Conservation (phyloP, 345 rosid species). For the Populus tremula region DNA sequence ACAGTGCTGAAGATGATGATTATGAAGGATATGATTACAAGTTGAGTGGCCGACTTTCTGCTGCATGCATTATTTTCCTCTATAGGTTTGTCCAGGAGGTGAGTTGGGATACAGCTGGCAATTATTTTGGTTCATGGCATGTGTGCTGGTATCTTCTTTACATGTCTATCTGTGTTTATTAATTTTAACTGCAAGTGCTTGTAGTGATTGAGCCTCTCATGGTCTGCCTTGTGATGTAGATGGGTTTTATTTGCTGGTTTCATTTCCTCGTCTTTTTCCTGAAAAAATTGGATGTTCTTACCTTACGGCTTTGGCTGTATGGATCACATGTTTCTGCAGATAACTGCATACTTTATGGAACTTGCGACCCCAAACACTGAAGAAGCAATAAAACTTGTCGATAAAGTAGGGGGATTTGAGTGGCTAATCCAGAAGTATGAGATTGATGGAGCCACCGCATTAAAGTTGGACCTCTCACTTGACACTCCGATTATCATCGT, state of each 20-base stretch:
- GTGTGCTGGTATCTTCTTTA: too few relatives aligned
- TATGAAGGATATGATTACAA: slow-evolving; percentile 95
- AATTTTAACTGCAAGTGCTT: too few relatives aligned
- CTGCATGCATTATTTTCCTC: slow-evolving; percentile 91
- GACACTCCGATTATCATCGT: slow-evolving; percentile 90
- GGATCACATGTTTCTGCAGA: slow-evolving; percentile 43
- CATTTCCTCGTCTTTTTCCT: background rate
- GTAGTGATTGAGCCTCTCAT: too few relatives aligned
- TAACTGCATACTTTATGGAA: slow-evolving; percentile 87
- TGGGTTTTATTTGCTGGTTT: background rate
- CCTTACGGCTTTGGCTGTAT: background rate
- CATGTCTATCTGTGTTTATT: too few relatives aligned
- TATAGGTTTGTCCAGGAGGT: slow-evolving; percentile 98
- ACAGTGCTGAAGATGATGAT: slow-evolving; percentile 88
- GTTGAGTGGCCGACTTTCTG: slow-evolving; percentile 84
- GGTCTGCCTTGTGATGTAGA: too few relatives aligned
- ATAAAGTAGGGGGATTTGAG: slow-evolving; percentile 98
- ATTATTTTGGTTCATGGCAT: too few relatives aligned
- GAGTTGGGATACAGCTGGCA: slow-evolving; percentile 19
- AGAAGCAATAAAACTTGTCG: slow-evolving; percentile 94
- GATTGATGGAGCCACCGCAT: slow-evolving; percentile 90
- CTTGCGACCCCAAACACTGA: slow-evolving; percentile 91
- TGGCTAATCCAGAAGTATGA: slow-evolving; percentile 94
- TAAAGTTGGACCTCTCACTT: slow-evolving; percentile 90
- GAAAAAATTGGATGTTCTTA: background rate